Conservation (phyloP, 768 basidiomycete species). For the Tylopilus sp. region DNA sequence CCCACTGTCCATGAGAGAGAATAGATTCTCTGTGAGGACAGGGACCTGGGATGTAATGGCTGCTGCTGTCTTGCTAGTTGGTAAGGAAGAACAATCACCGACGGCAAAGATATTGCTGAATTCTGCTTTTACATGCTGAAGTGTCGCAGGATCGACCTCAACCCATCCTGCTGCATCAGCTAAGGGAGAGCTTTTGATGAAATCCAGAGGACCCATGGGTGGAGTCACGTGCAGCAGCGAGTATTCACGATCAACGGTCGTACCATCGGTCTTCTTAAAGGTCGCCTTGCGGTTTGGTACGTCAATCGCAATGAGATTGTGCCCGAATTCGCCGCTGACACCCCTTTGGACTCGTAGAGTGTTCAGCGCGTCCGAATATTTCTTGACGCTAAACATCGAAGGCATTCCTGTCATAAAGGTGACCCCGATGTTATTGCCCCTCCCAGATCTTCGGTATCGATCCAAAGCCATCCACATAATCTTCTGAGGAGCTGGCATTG, state of each 20-base stretch:
- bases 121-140: conserved; percentile 80
- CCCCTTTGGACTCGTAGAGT: conserved; percentile 73
- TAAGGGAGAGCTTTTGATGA: conserved; percentile 73
- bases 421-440: conserved; percentile 54
- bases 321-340: conserved; percentile 76
- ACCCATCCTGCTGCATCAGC: conserved; percentile 89
- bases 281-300: conserved; percentile 69
- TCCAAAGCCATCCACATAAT: conserved; percentile 99
- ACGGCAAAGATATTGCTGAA: conserved; percentile 82
- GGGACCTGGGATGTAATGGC: conserved; percentile 91
- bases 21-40: conserved; percentile 86
- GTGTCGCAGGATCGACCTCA: conserved; percentile 73
- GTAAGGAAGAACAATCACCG: conserved; percentile 90
- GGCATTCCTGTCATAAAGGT: conserved; percentile 92
- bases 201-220: conserved; percentile 87
- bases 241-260: conserved; percentile 69
- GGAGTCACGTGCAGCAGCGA: conserved; percentile 83
- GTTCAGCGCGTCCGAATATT: conserved; percentile 88
- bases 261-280: conserved; percentile 77
- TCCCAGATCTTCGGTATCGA: conserved; percentile 58
- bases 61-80: conserved; percentile 95
- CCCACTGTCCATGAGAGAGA: conserved; percentile 70
- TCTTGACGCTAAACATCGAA: conserved; percentile 94
- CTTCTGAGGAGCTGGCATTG: conserved; percentile 71
- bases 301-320: conserved; percentile 80